Conservation (phyloP, 108 stramenopile species). For the Conticribra guillardii region DNA sequence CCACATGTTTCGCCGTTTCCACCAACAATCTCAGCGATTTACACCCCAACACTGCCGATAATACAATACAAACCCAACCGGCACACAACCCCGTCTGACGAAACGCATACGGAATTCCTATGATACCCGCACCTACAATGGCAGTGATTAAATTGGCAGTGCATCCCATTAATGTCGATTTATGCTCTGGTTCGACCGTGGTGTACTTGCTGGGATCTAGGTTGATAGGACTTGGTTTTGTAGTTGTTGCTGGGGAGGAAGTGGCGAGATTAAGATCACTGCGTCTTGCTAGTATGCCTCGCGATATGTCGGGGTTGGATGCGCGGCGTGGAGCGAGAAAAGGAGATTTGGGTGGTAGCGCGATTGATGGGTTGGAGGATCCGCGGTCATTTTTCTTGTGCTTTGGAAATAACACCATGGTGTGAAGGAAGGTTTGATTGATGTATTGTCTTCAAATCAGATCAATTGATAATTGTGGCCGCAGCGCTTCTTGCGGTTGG, state of each 20-base stretch:
- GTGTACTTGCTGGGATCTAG: not conserved
- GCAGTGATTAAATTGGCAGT: conserved; percentile 81
- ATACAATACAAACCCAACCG: conserved; percentile 58
- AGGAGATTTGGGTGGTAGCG: conserved; percentile 16
- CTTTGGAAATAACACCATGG: too few relatives aligned
- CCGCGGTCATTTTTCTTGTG: too few relatives aligned
- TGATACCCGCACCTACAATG: conserved; percentile 87
- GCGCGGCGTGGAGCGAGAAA: conserved; percentile 35
- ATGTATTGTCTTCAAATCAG: too few relatives aligned
- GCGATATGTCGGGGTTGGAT: conserved; percentile 1
- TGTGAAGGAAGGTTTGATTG: too few relatives aligned
- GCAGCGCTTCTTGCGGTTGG: too few relatives aligned
- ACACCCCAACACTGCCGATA: conserved; percentile 66
- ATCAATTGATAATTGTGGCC: too few relatives aligned
- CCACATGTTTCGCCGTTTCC: conserved; percentile 81
- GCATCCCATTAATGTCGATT: conserved; percentile 70
- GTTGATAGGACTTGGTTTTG: not conserved
- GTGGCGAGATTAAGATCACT: not conserved
- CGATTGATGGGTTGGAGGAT: not conserved
- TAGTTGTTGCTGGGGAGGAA: not conserved
- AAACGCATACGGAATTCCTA: conserved; percentile 87
- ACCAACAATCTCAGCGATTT: conserved; percentile 74
- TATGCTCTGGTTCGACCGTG: conserved; percentile 57
- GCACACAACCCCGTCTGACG: conserved; percentile 70
- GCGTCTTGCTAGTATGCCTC: too few relatives aligned